phyloP scores from a whole-genome alignment of 2,329 filamentous ascomycete genomes.

The Sporothrix mexicana region DNA sequence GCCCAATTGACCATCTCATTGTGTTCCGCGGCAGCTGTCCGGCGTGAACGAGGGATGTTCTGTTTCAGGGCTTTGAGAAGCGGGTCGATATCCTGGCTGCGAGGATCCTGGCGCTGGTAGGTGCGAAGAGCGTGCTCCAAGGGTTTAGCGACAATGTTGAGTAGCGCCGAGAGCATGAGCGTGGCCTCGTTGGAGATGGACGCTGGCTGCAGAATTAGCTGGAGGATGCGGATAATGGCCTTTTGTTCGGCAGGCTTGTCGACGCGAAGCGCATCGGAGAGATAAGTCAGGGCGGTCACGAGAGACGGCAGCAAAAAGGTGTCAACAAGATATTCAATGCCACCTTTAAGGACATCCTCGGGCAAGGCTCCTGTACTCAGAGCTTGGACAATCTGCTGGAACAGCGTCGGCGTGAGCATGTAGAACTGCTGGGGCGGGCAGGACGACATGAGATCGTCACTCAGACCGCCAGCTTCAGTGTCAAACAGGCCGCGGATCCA shows the following conservation, averaged over 20 bases:
- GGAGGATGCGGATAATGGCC: slow-evolving; percentile 72
- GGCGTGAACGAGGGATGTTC: slow-evolving; percentile 62
- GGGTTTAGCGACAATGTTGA: slow-evolving; percentile 72
- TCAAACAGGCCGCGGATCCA: slow-evolving; percentile 83
- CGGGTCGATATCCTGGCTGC: slow-evolving; percentile 71
- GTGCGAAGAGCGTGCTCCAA: slow-evolving; percentile 70
- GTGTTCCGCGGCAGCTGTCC: slow-evolving; percentile 66
- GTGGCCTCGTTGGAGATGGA: slow-evolving; percentile 74
- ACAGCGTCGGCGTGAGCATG: slow-evolving; percentile 75
- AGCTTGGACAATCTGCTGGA: slow-evolving; percentile 75
- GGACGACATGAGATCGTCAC: slow-evolving; percentile 80
- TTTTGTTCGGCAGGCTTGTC: slow-evolving; percentile 68
- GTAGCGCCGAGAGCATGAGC: slow-evolving; percentile 71
- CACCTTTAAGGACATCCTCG: slow-evolving; percentile 73
- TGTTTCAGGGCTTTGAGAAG: slow-evolving; percentile 69
- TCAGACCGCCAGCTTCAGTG: slow-evolving; percentile 72
- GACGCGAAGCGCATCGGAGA: slow-evolving; percentile 72
- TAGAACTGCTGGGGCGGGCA: slow-evolving; percentile 86
- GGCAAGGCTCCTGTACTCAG: slow-evolving; percentile 68
- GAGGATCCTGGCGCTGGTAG: slow-evolving; percentile 69
- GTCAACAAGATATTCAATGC: slow-evolving; percentile 80
- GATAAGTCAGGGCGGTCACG: slow-evolving; percentile 73
- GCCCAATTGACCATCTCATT: slow-evolving; percentile 74
- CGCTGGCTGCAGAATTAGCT: slow-evolving; percentile 72
- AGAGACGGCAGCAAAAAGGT: slow-evolving; percentile 81